These are phyloP conservation scores for Penstemon barbatus DNA, from an alignment of 257 asterid species.

Conservation along the genomic window DNA sequence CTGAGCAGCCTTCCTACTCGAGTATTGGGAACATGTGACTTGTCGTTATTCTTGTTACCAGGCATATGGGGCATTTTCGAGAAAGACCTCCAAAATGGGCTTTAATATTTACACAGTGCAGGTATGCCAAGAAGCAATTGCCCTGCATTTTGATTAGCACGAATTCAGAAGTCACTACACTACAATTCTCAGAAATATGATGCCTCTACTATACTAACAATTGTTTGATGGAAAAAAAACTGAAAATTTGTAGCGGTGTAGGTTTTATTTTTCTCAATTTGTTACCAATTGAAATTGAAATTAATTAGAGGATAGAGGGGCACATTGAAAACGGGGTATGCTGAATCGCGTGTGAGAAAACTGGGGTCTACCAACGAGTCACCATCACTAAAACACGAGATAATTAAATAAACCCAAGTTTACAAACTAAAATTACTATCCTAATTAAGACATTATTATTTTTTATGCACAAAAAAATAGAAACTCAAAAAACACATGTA, in stretches of 20 bases:
- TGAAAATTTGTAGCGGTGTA: conserved; percentile 2
- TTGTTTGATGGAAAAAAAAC: neutral
- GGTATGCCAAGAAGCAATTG: conserved; percentile 40
- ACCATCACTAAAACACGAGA: conserved; percentile 19
- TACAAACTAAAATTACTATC: conserved; percentile 26
- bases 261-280: conserved; percentile 7
- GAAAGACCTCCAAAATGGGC: conserved; percentile 35
- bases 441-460: neutral
- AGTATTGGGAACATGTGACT: conserved; percentile 41
- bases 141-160: conserved; percentile 59
- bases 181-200: conserved; percentile 27
- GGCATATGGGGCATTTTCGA: conserved; percentile 57
- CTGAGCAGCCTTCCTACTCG: conserved; percentile 70
- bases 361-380: conserved; percentile 49
- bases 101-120: conserved; percentile 35
- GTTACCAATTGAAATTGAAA: conserved; percentile 24
- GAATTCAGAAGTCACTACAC: conserved; percentile 36
- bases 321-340: conserved; percentile 29
- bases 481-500: neutral
- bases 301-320: conserved; percentile 28
- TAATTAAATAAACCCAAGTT: conserved; percentile 20
- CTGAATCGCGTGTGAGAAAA: neutral
- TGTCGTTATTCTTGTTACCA: conserved; percentile 66
- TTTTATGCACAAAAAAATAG: neutral
- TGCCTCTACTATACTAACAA: conserved; percentile 1